These are phyloP conservation scores for Boeremia lycopersici DNA, from an alignment of 2,329 filamentous ascomycete genomes.

Conservation along the genomic window DNA sequence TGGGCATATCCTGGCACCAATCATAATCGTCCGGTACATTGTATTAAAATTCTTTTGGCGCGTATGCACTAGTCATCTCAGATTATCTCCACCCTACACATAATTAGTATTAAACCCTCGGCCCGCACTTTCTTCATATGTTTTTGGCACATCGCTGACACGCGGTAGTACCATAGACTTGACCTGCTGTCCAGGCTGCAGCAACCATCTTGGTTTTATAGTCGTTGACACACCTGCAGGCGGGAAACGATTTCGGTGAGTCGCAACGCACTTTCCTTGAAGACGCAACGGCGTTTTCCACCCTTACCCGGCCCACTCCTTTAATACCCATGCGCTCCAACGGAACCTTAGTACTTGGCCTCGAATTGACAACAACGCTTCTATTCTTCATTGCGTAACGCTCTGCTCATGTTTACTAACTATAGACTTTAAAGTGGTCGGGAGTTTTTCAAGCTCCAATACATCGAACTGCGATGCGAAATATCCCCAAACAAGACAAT, in stretches of 20 bases:
- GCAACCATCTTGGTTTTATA: constrained; percentile 30
- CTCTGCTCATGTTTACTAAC: background rate
- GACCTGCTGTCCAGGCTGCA: constrained; percentile 11
- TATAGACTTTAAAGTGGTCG: constrained; percentile 32
- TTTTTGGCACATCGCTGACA: constrained; percentile 12
- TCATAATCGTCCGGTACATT: constrained; percentile 29
- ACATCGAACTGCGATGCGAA: constrained; percentile 48
- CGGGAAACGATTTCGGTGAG: constrained; percentile 44
- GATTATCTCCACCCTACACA: constrained; percentile 47
- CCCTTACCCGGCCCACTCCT: no score
- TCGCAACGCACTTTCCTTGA: constrained; percentile 12
- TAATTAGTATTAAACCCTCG: constrained; percentile 43
- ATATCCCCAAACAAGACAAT: constrained; percentile 25
- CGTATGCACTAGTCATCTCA: constrained; percentile 40
- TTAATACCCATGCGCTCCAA: background rate
- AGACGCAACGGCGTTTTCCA: background rate
- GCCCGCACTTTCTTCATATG: constrained; percentile 8
- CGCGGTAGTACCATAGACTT: constrained; percentile 10
- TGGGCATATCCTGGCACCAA: constrained; percentile 43
- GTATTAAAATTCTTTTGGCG: constrained; percentile 47
- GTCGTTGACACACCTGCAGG: constrained; percentile 35
- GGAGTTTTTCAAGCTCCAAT: constrained; percentile 49
- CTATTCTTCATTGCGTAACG: background rate
- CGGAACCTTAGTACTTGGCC: background rate
- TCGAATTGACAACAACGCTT: background rate